Evolutionary conservation across 352 stramenopile species (phyloP), one percentile per base, ranked within the genome.

Genomic region (Pythium scleroteichum): DNA sequence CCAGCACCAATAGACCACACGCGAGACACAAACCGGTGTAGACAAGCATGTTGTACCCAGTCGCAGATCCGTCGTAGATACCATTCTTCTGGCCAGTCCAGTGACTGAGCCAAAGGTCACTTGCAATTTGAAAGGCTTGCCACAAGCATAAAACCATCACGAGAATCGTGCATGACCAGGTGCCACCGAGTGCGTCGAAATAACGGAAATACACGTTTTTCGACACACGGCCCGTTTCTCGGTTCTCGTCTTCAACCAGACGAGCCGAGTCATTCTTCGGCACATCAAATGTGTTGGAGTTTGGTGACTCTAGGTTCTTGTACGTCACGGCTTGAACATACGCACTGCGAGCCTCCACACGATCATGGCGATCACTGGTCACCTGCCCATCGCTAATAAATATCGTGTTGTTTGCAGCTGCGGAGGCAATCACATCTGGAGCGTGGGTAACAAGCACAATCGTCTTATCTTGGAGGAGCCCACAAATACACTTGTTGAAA

Each of bases 401-500:
- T 4, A 53, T 2, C 22, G 48, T 55, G 23, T 41, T 29, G 8
- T 53, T 59, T 4, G 27, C 41, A n/a, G 41, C 42, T 6, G 61
- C 44, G 2, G 54, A 69, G 8, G 41, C 40, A 19, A 69, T 69
- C 3, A 65, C 35, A 5, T 69, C 62, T 1, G 50, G 50, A 0
- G 17, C 1, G 16, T 62, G 55, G 2, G 55, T 62, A 29, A 65
- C 62, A 23, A 64, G 27, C 3, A 69, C 23, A 2, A 59, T 22
- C 8, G 54, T 69, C 46, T 69, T 69, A 12, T 32, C 17, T 29
- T 61, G 29, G 17, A 71, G 29, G n/a, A 71, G 17, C 2, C 41
- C 32, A 19, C 32, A 75, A 23, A 87, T 40, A 42, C 77, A 87
- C 64, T 82, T 78, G 14, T 64, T 35, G 57, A 98, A 98, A 26